phyloP scores from a whole-genome alignment of 768 basidiomycete species.

The Neoboletus brunneissimus region DNA sequence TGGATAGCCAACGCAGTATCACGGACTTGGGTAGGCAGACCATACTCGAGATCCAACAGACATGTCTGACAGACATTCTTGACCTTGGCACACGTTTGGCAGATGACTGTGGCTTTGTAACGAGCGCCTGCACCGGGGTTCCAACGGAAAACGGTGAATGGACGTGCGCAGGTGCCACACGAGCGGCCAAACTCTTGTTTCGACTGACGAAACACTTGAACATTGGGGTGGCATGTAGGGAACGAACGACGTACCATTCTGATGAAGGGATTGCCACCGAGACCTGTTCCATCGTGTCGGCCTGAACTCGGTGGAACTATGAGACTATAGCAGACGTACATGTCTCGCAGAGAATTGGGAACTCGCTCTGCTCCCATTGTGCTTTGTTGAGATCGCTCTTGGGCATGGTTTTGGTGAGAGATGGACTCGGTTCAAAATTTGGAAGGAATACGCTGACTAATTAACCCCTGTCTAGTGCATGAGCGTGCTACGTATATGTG shows the following conservation, averaged over 20 bases:
- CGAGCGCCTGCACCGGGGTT: conserved; percentile 92
- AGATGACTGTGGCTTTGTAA: conserved; percentile 96
- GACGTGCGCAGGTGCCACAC: conserved; percentile 96
- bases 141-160: conserved; percentile 98
- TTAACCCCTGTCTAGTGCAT: conserved; percentile 3
- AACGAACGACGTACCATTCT: conserved; percentile 68
- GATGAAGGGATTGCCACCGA: conserved; percentile 89
- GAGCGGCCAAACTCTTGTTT: conserved; percentile 96
- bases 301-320: background rate
- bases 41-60: conserved; percentile 93
- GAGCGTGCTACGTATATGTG: conserved; percentile 42
- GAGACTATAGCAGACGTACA: conserved; percentile 47
- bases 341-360: conserved; percentile 91
- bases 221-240: background rate
- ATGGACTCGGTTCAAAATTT: background rate
- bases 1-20: conserved; percentile 88
- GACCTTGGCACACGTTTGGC: conserved; percentile 95
- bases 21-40: conserved; percentile 93
- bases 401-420: conserved; percentile 45
- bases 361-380: conserved; percentile 91
- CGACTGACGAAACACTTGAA: conserved; percentile 65
- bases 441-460: conserved; percentile 29
- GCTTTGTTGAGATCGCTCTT: conserved; percentile 95
- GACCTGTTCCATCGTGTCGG: conserved; percentile 44
- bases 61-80: conserved; percentile 98